Percentiles rank a stretch among this genome's conserved stretches.
phyloP scores from a whole-genome alignment of 2,329 filamentous ascomycete species.

The Dryadomyces quercivorus region DNA sequence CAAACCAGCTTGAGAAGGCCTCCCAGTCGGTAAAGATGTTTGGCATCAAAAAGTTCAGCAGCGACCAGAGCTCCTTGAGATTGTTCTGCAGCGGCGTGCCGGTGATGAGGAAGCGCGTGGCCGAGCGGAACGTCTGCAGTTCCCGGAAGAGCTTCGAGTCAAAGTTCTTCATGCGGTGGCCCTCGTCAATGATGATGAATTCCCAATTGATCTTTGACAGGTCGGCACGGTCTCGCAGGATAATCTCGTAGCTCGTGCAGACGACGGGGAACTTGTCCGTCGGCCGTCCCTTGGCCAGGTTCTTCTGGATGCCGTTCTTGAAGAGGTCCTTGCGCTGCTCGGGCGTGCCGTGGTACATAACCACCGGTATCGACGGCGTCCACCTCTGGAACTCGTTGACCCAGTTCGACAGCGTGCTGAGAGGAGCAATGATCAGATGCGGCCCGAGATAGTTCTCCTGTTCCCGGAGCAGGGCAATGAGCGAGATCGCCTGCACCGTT shows the following conservation, averaged over 20 bases:
- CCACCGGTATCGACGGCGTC: constrained; percentile 77
- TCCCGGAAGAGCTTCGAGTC: constrained; percentile 87
- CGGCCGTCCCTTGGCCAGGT: constrained; percentile 49
- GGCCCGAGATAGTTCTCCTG: constrained; percentile 74
- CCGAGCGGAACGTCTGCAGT: constrained; percentile 76
- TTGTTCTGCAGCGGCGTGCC: constrained; percentile 96
- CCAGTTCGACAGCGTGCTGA: constrained; percentile 94
- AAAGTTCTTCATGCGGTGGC: constrained; percentile 93
- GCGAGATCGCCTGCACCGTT: constrained; percentile 80
- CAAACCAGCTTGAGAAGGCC: constrained; percentile 91
- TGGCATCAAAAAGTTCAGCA: constrained; percentile 85
- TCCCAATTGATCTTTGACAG: constrained; percentile 84
- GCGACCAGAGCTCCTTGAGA: constrained; percentile 83
- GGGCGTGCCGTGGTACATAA: constrained; percentile 83
- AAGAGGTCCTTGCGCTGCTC: constrained; percentile 67
- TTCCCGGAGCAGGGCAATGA: constrained; percentile 78
- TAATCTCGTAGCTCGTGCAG: constrained; percentile 93
- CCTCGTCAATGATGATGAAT: constrained; percentile 97
- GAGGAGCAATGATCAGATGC: constrained; percentile 77
- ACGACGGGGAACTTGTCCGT: constrained; percentile 72
- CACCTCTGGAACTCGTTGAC: constrained; percentile 85
- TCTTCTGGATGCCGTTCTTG: constrained; percentile 53
- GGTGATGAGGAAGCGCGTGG: constrained; percentile 83
- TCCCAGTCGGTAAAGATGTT: constrained; percentile 89
- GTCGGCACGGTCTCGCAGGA: constrained; percentile 75